These are phyloP conservation scores for Euclidium syriacum DNA, from an alignment of 345 rosid species.

Conservation along the genomic window DNA sequence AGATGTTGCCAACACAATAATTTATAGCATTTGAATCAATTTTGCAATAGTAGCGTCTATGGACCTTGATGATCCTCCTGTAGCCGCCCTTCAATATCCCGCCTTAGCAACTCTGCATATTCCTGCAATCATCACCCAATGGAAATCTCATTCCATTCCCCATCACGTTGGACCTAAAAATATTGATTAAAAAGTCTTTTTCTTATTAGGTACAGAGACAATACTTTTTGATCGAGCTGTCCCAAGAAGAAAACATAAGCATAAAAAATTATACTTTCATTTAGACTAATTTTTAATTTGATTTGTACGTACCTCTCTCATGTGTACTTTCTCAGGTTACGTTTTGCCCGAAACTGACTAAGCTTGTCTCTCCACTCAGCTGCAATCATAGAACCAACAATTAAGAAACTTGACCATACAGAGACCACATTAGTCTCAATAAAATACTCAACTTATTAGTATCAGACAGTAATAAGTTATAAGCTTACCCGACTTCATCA, in stretches of 20 bases:
- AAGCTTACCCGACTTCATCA: constrained; percentile 64
- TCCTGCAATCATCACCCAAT: constrained; percentile 45
- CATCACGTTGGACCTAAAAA: too few relatives aligned
- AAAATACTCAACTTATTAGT: background rate
- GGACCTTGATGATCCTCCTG: constrained; percentile 33
- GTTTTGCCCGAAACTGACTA: constrained; percentile 61
- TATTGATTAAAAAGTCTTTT: too few relatives aligned
- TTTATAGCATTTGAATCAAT: background rate
- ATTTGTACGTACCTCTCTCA: constrained; percentile 36
- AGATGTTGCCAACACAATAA: background rate
- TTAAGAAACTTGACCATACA: too few relatives aligned
- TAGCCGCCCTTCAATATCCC: constrained; percentile 39
- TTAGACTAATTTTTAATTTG: background rate
- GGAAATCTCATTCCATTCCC: too few relatives aligned
- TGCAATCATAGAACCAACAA: constrained; percentile 17
- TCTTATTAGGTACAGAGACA: too few relatives aligned
- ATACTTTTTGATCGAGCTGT: too few relatives aligned
- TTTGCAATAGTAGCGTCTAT: background rate
- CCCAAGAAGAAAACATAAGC: too few relatives aligned
- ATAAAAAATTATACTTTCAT: too few relatives aligned
- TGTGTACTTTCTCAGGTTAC: constrained; percentile 57
- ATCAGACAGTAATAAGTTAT: background rate
- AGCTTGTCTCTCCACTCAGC: constrained; percentile 87
- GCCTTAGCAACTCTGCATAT: constrained; percentile 53
- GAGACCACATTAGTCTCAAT: too few relatives aligned